phyloP scores from a whole-genome alignment of 2,329 filamentous ascomycete genomes.

The Shiraia sp. region DNA sequence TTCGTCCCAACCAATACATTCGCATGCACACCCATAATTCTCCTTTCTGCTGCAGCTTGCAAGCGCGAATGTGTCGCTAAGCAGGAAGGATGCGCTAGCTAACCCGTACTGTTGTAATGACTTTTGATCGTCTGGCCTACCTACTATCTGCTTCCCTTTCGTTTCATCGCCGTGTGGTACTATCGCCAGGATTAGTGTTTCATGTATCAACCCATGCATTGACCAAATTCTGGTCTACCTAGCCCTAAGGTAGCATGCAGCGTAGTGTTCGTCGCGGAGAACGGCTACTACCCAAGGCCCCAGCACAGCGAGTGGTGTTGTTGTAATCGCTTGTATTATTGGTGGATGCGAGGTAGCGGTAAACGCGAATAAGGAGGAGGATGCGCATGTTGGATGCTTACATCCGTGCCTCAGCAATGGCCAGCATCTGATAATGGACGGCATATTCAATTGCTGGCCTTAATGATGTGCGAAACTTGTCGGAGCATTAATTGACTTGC shows the following conservation, averaged over 20 bases:
- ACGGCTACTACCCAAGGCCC: background rate
- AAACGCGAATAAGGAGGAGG: constrained; percentile 2
- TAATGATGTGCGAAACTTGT: constrained; percentile 6
- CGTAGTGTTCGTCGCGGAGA: background rate
- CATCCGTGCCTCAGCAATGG: constrained; percentile 8
- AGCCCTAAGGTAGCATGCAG: background rate
- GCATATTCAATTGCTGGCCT: constrained; percentile 6
- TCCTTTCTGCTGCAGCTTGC: background rate
- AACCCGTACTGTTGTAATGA: background rate
- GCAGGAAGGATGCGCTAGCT: background rate
- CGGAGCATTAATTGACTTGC: constrained; percentile 1
- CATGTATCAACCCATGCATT: constrained; percentile 17
- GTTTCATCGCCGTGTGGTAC: constrained; percentile 19
- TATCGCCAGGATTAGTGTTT: constrained; percentile 28
- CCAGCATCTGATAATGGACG: constrained; percentile 7
- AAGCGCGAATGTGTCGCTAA: background rate
- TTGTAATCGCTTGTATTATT: background rate
- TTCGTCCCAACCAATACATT: constrained; percentile 3
- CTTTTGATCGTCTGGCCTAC: constrained; percentile 6
- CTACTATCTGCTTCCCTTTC: constrained; percentile 3
- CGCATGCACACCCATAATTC: constrained; percentile 4
- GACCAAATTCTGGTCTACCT: constrained; percentile 4
- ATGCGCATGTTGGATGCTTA: constrained; percentile 14
- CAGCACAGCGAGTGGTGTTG: background rate
- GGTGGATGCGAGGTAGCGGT: constrained; percentile 1